Conservation (phyloP, 2,329 filamentous ascomycete species). For the Lasiodiplodia sp. region DNA sequence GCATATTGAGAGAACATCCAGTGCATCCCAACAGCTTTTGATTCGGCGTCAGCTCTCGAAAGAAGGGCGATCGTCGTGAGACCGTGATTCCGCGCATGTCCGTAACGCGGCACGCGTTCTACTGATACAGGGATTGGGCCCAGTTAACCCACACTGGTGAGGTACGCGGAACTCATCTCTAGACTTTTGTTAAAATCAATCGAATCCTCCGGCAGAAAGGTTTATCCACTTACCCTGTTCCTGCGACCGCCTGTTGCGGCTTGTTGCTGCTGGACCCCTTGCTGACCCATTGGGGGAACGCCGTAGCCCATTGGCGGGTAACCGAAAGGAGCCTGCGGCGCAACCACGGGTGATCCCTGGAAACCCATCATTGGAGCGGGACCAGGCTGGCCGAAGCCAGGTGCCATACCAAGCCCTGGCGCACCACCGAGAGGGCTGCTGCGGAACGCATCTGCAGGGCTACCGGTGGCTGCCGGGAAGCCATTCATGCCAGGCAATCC, state of each 20-base stretch:
- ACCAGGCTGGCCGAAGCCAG: constrained; percentile 22
- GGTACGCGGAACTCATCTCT: constrained; percentile 6
- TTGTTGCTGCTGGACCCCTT: constrained; percentile 21
- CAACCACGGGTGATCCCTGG: constrained; percentile 19
- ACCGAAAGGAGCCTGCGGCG: constrained; percentile 21
- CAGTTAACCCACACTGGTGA: background rate
- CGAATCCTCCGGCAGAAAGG: no score
- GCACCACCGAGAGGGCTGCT: constrained; percentile 25
- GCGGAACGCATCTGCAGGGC: constrained; percentile 27
- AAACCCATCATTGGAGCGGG: constrained; percentile 29
- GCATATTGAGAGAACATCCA: constrained; percentile 20
- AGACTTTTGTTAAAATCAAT: background rate
- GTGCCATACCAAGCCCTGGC: constrained; percentile 26
- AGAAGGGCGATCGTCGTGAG: constrained; percentile 5
- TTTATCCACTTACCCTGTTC: constrained; percentile 18
- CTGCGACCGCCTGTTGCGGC: constrained; percentile 24
- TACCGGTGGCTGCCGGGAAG: constrained; percentile 19
- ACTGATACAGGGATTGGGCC: constrained; percentile 11
- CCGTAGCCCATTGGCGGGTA: constrained; percentile 28
- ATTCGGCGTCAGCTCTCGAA: background rate
- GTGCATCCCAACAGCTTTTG: constrained; percentile 19
- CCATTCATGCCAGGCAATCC: constrained; percentile 27
- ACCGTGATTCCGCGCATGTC: constrained; percentile 3
- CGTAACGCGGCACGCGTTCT: background rate
- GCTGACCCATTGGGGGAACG: constrained; percentile 25